Evolutionary conservation across 2,329 filamentous ascomycete genomes (phyloP).

Genomic region (Zopfia rhizophila): DNA sequence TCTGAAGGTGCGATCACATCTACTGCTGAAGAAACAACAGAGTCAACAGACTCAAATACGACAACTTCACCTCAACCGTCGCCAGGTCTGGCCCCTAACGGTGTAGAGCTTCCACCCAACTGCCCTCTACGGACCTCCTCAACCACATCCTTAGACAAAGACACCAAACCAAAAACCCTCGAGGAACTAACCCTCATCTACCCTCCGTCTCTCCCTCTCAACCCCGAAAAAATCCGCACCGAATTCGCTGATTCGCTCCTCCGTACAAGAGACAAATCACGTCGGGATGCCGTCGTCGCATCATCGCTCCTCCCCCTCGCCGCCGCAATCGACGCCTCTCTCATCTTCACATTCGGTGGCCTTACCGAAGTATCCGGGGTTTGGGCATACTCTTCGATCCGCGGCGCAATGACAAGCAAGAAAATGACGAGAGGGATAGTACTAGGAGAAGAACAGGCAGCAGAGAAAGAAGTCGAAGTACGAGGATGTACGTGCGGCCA

Average conservation of each 20-base stretch:
- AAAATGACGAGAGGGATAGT: conserved; percentile 52
- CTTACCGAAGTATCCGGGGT: conserved; percentile 48
- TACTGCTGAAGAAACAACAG: conserved; percentile 7
- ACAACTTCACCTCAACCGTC: conserved; percentile 24
- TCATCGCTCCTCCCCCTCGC: conserved; percentile 54
- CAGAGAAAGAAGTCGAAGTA: conserved; percentile 10
- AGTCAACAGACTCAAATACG: conserved; percentile 4
- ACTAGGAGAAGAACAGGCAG: conserved; percentile 7
- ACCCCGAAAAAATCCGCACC: conserved; percentile 46
- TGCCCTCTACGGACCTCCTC: conserved; percentile 40
- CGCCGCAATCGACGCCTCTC: conserved; percentile 45
- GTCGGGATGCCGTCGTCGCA: conserved; percentile 55
- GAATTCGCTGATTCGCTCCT: conserved; percentile 57
- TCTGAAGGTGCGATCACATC: conserved; percentile 28
- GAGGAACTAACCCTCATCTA: conserved; percentile 56
- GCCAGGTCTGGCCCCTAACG: conserved; percentile 16
- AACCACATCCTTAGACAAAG: conserved; percentile 40
- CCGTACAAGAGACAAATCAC: conserved; percentile 54
- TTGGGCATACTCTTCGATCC: conserved; percentile 57
- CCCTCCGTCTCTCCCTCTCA: conserved; percentile 42
- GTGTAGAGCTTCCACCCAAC: conserved; percentile 44
- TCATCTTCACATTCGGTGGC: conserved; percentile 53
- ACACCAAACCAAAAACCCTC: conserved; percentile 49
- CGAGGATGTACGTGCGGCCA: conserved; percentile 27
- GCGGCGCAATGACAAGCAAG: conserved; percentile 54